Conservation (phyloP, 2,329 filamentous ascomycete species). For the Ambrosiella xylebori region DNA sequence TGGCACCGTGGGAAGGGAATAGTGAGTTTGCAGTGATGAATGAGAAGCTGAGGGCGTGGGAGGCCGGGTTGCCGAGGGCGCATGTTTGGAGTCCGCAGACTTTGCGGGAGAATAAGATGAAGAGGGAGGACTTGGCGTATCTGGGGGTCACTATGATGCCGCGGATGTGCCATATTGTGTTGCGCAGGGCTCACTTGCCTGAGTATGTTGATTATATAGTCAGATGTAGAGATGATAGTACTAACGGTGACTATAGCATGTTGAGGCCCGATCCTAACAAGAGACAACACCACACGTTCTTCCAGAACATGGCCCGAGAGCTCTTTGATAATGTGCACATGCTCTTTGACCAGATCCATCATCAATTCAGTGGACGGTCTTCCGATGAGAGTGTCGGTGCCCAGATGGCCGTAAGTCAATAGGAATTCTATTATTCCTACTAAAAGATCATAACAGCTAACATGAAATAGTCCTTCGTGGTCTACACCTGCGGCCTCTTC, state of each 20-base stretch:
- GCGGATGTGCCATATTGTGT: slow-evolving; percentile 38
- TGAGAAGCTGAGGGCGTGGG: slow-evolving; percentile 29
- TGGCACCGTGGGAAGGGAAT: slow-evolving; percentile 26
- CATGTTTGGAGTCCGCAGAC: slow-evolving; percentile 29
- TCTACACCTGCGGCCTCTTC: slow-evolving; percentile 37
- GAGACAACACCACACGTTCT: slow-evolving; percentile 2
- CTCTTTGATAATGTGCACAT: not conserved
- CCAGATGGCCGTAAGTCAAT: slow-evolving; percentile 30
- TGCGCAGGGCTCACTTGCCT: slow-evolving; percentile 35
- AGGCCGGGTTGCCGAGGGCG: slow-evolving; percentile 28
- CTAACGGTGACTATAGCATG: slow-evolving; percentile 4
- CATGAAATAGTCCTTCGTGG: slow-evolving; percentile 27
- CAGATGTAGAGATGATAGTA: not conserved
- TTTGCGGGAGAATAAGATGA: slow-evolving; percentile 28
- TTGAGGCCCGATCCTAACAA: not conserved
- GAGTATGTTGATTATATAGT: slow-evolving; percentile 22
- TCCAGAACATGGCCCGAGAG: not conserved
- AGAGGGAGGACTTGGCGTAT: slow-evolving; percentile 35
- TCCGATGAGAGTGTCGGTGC: slow-evolving; percentile 33
- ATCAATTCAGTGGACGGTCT: slow-evolving; percentile 30
- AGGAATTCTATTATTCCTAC: not conserved
- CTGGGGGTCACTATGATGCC: slow-evolving; percentile 37
- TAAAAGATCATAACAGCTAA: not conserved
- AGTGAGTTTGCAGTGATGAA: slow-evolving; percentile 32
- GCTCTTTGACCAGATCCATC: slow-evolving; percentile 14